phyloP scores from a whole-genome alignment of 164 flowering plant species.

The Piper betle region DNA sequence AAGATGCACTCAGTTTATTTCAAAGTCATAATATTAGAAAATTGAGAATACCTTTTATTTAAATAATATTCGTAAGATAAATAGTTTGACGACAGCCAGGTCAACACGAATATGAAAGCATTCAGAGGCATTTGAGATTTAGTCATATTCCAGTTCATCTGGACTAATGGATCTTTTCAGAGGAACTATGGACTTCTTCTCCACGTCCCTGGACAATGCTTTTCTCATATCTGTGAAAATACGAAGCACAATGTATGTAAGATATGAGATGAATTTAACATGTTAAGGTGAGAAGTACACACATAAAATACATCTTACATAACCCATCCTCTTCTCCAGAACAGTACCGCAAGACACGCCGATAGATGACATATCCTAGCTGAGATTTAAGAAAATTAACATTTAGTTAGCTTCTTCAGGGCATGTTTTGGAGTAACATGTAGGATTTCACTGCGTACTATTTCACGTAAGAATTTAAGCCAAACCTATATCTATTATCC shows the following conservation, averaged over 20 bases:
- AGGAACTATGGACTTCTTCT: conserved; percentile 66
- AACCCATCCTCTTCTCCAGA: conserved; percentile 98
- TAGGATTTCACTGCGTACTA: too few relatives aligned
- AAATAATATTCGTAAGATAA: too few relatives aligned
- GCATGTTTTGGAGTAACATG: too few relatives aligned
- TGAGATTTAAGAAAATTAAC: conserved; percentile 11
- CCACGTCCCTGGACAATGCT: conserved; percentile 82
- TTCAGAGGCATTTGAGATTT: conserved; percentile 3
- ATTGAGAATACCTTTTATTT: too few relatives aligned
- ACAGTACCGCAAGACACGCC: conserved; percentile 82
- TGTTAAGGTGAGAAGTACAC: not conserved
- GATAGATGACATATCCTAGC: conserved; percentile 82
- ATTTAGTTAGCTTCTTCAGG: not conserved
- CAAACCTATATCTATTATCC: too few relatives aligned
- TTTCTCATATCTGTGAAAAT: conserved; percentile 77
- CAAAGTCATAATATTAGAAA: too few relatives aligned
- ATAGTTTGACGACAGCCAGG: too few relatives aligned
- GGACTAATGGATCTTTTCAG: conserved; percentile 74
- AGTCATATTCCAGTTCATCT: conserved; percentile 92
- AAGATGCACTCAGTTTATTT: too few relatives aligned
- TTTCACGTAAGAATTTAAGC: too few relatives aligned
- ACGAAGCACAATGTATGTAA: conserved; percentile 6
- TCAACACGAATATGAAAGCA: too few relatives aligned
- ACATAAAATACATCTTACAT: conserved; percentile 28
- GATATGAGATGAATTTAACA: conserved; percentile 1